Conservation (phyloP, 768 basidiomycete genomes). For the Infundibulicybe gibba region DNA sequence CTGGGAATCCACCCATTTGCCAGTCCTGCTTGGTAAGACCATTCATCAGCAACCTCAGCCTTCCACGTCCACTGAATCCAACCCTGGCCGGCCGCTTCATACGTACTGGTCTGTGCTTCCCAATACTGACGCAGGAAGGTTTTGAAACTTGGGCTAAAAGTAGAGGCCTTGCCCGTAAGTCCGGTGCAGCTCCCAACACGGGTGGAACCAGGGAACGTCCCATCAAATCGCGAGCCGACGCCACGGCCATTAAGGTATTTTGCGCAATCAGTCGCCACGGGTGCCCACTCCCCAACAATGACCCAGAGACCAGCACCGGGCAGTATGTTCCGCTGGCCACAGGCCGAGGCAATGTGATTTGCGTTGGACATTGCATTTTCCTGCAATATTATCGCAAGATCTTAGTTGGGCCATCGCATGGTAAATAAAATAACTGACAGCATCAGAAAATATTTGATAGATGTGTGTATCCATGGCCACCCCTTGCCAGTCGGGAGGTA, state of each 20-base stretch:
- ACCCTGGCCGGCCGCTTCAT: slow-evolving; percentile 56
- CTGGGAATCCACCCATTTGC: slow-evolving; percentile 82
- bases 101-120: slow-evolving; percentile 81
- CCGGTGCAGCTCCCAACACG: slow-evolving; percentile 72
- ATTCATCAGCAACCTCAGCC: slow-evolving; percentile 79
- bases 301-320: slow-evolving; percentile 66
- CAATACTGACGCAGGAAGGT: slow-evolving; percentile 76
- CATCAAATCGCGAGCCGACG: slow-evolving; percentile 61
- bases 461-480: slow-evolving; percentile 81
- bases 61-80: slow-evolving; percentile 90
- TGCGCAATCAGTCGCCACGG: slow-evolving; percentile 74
- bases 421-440: slow-evolving; percentile 26
- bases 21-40: slow-evolving; percentile 85
- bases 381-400: slow-evolving; percentile 18
- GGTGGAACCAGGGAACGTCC: slow-evolving; percentile 59
- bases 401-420: slow-evolving; percentile 1
- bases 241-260: slow-evolving; percentile 85
- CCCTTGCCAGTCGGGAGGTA: slow-evolving; percentile 51
- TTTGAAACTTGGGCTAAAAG: slow-evolving; percentile 78
- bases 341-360: slow-evolving; percentile 62
- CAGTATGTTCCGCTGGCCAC: slow-evolving; percentile 41
- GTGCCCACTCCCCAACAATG: slow-evolving; percentile 87
- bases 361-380: slow-evolving; percentile 40
- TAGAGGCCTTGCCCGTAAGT: slow-evolving; percentile 68
- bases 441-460: slow-evolving; percentile 68